Conservation (phyloP, 2,329 filamentous ascomycete species). For the Juglanconis oblonga region DNA sequence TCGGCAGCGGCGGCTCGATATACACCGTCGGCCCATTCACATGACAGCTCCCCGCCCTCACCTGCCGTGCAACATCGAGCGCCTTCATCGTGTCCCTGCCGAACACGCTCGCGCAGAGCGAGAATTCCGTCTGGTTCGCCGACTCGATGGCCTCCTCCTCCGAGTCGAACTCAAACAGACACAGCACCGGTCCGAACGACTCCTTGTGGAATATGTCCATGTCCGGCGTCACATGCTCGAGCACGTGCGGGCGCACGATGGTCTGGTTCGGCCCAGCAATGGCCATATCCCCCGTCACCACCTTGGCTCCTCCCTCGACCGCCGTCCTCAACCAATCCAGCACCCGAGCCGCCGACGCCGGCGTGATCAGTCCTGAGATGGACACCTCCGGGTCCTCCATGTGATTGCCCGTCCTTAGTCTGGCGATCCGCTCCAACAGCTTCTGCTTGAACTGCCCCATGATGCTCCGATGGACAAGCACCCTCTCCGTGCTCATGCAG, state of each 20-base stretch:
- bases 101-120: slow-evolving; percentile 62
- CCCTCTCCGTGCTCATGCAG: slow-evolving; percentile 69
- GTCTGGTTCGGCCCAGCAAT: slow-evolving; percentile 36
- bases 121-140: slow-evolving; percentile 69
- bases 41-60: slow-evolving; percentile 53
- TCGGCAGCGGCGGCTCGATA: slow-evolving; percentile 39
- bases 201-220: slow-evolving; percentile 67
- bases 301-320: slow-evolving; percentile 53
- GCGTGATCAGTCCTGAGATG: slow-evolving; percentile 26
- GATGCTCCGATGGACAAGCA: slow-evolving; percentile 58
- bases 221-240: slow-evolving; percentile 57
- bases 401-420: slow-evolving; percentile 26
- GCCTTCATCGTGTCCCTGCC: slow-evolving; percentile 57
- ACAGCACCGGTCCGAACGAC: slow-evolving; percentile 64
- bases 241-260: slow-evolving; percentile 55
- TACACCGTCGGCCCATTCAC: slow-evolving; percentile 43
- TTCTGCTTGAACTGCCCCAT: slow-evolving; percentile 46
- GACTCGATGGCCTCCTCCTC: slow-evolving; percentile 63
- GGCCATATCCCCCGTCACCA: slow-evolving; percentile 48
- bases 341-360: slow-evolving; percentile 22
- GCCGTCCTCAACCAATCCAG: slow-evolving; percentile 49
- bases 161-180: slow-evolving; percentile 54
- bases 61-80: slow-evolving; percentile 47
- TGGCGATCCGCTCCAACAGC: slow-evolving; percentile 25
- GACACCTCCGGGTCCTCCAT: slow-evolving; percentile 24